Percentiles rank a stretch among this genome's conserved stretches.
Conservation (phyloP, 2,329 filamentous ascomycete genomes). For the Exophiala bonariae region DNA sequence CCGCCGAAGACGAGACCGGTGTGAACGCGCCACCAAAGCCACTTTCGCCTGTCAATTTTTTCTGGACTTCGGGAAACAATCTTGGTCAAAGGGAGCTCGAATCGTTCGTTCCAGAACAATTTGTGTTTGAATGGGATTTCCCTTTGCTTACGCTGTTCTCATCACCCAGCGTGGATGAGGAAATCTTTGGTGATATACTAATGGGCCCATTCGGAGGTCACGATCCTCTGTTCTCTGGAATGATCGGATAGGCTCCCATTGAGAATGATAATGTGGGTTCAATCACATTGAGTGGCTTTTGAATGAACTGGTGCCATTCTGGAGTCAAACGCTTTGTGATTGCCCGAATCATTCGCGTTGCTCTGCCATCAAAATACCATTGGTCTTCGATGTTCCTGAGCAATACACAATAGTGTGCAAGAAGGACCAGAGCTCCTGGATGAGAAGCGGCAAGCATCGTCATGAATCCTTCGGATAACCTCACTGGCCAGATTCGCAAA, state of each 20-base stretch:
- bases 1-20: neutral
- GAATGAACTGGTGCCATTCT: constrained; percentile 1
- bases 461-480: constrained; percentile 35
- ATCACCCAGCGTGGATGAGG: constrained; percentile 49
- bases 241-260: constrained; percentile 26
- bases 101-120: constrained; percentile 55
- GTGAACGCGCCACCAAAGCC: constrained; percentile 2
- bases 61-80: constrained; percentile 38
- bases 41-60: constrained; percentile 29
- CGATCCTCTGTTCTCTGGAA: constrained; percentile 36
- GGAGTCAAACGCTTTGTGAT: neutral
- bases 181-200: constrained; percentile 48
- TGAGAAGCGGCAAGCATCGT: constrained; percentile 32
- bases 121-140: constrained; percentile 60
- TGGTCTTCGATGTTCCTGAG: constrained; percentile 35
- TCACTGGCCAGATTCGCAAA: constrained; percentile 38
- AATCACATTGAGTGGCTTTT: constrained; percentile 24
- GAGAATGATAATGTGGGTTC: constrained; percentile 43
- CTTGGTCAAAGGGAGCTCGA: constrained; percentile 49
- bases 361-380: constrained; percentile 41
- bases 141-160: constrained; percentile 55
- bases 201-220: constrained; percentile 19
- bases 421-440: constrained; percentile 36
- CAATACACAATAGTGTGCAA: constrained; percentile 40
- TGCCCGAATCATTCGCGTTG: constrained; percentile 1